Evolutionary conservation across 768 basidiomycete genomes (phyloP).

Genomic region (Butyriboletus loyo): DNA sequence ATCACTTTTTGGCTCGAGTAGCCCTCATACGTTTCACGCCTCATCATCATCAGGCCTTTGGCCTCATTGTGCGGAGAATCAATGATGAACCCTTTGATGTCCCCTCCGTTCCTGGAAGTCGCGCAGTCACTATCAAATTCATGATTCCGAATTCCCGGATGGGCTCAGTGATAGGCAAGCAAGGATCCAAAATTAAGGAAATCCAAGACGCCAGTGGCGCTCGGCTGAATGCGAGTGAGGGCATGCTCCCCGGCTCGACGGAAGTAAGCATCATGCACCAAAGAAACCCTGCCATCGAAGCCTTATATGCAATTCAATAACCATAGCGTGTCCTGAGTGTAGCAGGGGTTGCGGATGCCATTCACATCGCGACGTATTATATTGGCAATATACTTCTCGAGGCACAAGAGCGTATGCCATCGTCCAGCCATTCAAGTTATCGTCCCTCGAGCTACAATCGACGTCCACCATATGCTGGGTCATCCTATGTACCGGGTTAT

Average conservation of each 20-base stretch:
- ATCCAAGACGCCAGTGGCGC: constrained; percentile 99
- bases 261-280: constrained; percentile 58
- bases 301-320: constrained; percentile 16
- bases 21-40: not conserved
- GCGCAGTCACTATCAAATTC: constrained; percentile 98
- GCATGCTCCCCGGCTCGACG: constrained; percentile 98
- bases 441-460: constrained; percentile 62
- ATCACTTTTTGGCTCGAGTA: not conserved
- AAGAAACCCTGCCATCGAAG: not conserved
- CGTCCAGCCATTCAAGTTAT: constrained; percentile 54
- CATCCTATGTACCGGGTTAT: constrained; percentile 72
- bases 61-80: constrained; percentile 96
- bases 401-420: constrained; percentile 80
- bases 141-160: constrained; percentile 99
- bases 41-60: constrained; percentile 72
- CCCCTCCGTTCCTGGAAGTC: constrained; percentile 95
- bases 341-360: constrained; percentile 97
- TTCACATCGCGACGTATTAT: constrained; percentile 99
- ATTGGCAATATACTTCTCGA: constrained; percentile 97
- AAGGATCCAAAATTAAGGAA: constrained; percentile 97
- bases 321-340: constrained; percentile 92
- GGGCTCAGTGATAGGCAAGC: constrained; percentile 98
- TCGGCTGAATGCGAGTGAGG: constrained; percentile 92
- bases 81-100: constrained; percentile 99
- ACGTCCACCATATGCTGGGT: constrained; percentile 46